phyloP scores from a whole-genome alignment of 1,139 yeast genomes.

The Candida gigantensis region DNA sequence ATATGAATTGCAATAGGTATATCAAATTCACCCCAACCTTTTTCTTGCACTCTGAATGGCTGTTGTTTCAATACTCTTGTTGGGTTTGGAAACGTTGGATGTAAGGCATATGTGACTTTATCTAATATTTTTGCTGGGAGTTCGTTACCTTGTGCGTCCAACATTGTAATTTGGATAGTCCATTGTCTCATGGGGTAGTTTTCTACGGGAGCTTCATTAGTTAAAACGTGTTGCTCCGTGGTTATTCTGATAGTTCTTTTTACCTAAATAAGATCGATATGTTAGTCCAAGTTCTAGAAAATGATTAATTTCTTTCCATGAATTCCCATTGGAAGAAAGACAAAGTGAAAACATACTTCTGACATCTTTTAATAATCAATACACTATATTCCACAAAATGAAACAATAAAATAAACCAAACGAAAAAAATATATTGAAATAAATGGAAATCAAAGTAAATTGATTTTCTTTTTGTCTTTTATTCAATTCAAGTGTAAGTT shows the following conservation, averaged over 20 bases:
- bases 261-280: constrained; percentile 37
- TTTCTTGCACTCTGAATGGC: constrained; percentile 89
- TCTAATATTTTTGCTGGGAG: constrained; percentile 88
- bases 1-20: constrained; percentile 76
- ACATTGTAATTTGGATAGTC: constrained; percentile 74
- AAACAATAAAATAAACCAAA: neutral
- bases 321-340: neutral
- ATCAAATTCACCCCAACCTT: constrained; percentile 99
- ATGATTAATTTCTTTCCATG: no score
- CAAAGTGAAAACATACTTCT: constrained; percentile 13
- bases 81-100: constrained; percentile 93
- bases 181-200: constrained; percentile 97
- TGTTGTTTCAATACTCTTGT: constrained; percentile 75
- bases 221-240: constrained; percentile 80
- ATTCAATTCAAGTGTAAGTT: neutral
- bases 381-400: no score
- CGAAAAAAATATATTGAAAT: neutral
- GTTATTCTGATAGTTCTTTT: constrained; percentile 88
- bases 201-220: constrained; percentile 83
- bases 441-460: neutral
- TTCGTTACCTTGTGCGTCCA: constrained; percentile 80
- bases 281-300: no score
- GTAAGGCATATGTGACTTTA: constrained; percentile 88
- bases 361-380: constrained; percentile 10
- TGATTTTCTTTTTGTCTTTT: neutral